Conservation (phyloP, 108 stramenopile species). For the Epithemia pelagica region DNA sequence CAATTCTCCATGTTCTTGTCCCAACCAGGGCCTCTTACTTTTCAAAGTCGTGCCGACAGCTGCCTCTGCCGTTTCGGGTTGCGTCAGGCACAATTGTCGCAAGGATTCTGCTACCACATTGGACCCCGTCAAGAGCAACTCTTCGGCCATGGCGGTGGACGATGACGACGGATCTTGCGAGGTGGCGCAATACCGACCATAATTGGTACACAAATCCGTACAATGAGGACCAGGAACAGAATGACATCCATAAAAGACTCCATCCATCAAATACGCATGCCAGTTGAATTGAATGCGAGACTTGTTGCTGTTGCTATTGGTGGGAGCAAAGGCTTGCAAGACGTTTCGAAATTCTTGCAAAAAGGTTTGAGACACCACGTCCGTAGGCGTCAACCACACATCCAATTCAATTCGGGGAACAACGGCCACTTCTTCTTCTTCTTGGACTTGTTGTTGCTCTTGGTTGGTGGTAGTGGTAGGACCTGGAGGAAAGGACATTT, state of each 20-base stretch:
- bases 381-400: neutral
- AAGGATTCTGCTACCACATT: constrained; percentile 85
- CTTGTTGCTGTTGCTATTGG: neutral
- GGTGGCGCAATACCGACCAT: constrained; percentile 68
- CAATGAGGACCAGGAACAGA: constrained; percentile 23
- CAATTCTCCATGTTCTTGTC: constrained; percentile 41
- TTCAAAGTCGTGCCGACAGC: constrained; percentile 50
- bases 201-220: constrained; percentile 91
- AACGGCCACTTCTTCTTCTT: too few species aligned
- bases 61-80: neutral
- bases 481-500: neutral
- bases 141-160: constrained; percentile 59
- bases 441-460: neutral
- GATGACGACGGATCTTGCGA: constrained; percentile 6
- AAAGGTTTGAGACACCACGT: neutral
- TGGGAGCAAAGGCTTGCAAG: neutral
- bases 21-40: constrained; percentile 21
- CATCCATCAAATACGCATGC: neutral
- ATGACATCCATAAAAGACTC: constrained; percentile 3
- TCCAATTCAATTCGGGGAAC: constrained; percentile 32
- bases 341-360: neutral
- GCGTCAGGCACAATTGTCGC: constrained; percentile 72
- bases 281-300: neutral
- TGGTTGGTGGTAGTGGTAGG: neutral
- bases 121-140: constrained; percentile 46